A percentile compares a stretch with the other conserved stretches of the same genome.
phyloP scores from a whole-genome alignment of 306 rosid species.

The Biancaea sappan region DNA sequence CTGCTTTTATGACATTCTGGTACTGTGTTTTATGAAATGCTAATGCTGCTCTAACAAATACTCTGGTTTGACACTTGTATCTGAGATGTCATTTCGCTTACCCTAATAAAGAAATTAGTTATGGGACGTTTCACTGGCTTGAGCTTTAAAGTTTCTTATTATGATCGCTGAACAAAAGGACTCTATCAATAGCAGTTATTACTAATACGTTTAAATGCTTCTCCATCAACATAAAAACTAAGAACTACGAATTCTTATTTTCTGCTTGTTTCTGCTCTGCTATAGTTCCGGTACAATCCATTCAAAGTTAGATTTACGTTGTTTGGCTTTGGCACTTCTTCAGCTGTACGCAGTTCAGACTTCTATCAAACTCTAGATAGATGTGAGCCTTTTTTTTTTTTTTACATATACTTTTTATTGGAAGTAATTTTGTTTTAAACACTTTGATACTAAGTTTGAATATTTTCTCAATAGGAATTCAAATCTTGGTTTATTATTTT shows the following conservation, averaged over 20 bases:
- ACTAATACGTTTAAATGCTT: not conserved
- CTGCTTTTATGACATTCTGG: conserved; percentile 47
- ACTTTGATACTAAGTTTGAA: no score
- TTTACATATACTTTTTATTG: no score
- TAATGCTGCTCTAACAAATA: conserved; percentile 37
- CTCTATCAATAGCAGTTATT: not conserved
- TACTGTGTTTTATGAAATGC: conserved; percentile 49
- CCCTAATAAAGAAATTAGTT: conserved; percentile 10
- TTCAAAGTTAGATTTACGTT: no score
- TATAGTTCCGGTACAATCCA: no score
- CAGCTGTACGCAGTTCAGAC: no score
- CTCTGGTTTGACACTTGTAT: conserved; percentile 24
- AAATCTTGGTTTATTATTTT: no score
- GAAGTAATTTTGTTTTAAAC: no score
- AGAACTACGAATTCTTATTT: not conserved
- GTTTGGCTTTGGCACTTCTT: no score
- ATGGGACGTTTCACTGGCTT: not conserved
- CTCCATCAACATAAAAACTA: not conserved
- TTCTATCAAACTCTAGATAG: no score
- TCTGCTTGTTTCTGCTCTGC: not conserved
- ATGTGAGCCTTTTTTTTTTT: no score
- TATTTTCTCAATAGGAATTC: no score
- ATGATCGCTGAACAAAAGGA: not conserved
- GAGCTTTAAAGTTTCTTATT: not conserved
- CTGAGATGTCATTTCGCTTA: conserved; percentile 42